phyloP scores from a whole-genome alignment of 1,284 basidiomycete species.

The Cerioporus squamosus region DNA sequence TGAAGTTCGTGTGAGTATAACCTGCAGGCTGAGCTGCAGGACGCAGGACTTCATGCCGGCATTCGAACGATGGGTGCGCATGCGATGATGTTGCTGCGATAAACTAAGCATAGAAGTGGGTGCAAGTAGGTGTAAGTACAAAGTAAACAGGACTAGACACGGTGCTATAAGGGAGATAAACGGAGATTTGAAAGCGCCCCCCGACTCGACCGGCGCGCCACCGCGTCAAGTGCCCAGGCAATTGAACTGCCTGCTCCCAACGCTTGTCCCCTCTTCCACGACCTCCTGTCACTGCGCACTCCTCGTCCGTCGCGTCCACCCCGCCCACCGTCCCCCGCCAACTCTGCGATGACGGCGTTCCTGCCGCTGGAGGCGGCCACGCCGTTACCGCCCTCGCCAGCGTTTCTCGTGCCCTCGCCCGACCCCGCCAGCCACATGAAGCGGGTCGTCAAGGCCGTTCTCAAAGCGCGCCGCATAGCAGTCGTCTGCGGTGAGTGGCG shows the following conservation, averaged over 20 bases:
- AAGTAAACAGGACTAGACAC: neutral
- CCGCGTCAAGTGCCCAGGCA: constrained; percentile 20
- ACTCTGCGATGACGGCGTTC: constrained; percentile 38
- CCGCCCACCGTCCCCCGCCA: constrained; percentile 5
- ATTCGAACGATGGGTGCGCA: neutral
- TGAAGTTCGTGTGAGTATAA: no score
- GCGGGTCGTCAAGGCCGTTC: constrained; percentile 64
- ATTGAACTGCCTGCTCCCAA: constrained; percentile 19
- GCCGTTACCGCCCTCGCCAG: constrained; percentile 33
- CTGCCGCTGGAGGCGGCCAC: constrained; percentile 38
- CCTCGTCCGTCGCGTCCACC: constrained; percentile 10
- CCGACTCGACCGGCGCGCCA: constrained; percentile 24
- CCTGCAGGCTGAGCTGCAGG: no score
- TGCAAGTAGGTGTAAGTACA: neutral
- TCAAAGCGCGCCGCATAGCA: constrained; percentile 82
- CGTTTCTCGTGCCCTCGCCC: constrained; percentile 43
- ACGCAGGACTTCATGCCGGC: constrained; percentile 1
- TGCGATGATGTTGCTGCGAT: neutral
- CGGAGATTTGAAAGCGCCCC: constrained; percentile 11
- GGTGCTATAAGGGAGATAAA: constrained; percentile 5
- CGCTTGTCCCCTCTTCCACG: constrained; percentile 16
- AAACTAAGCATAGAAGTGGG: neutral
- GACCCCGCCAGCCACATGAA: constrained; percentile 48
- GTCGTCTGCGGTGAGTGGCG: constrained; percentile 79
- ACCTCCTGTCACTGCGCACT: constrained; percentile 14